Base-by-base conservation (phyloP, 2,329 filamentous ascomycete genomes). In the Hymenotorrendiella dingleyae region DNA sequence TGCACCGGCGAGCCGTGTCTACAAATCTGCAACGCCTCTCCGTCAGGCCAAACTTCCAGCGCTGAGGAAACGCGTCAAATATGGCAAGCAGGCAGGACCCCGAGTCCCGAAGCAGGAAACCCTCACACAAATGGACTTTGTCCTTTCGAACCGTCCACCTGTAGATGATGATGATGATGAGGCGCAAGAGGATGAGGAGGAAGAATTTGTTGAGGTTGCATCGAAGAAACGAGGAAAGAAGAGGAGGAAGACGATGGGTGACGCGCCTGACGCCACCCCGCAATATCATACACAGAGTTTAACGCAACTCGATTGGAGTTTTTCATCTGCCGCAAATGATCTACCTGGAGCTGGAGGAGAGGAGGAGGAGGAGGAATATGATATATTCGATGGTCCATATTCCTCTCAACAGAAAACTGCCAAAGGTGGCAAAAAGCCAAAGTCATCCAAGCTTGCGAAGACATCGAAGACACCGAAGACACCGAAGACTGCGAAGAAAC, bases 71-170 rank as follows among this genome's bases (percentile, higher is more conserved):
- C 44, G 44, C 12, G 33, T 59, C 12, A 51, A 45, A 4, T 57
- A 58, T 52, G 54, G 54, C 8, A 58, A 53, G 36, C 40, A 52
- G 32, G 28, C 43, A 6, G 36, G 42, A 11, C 20, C 40, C n/a
- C 39, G 40, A 33, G 30, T 54, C 9, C 28, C 47, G 17, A 55
- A 48, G 24, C 42, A 50, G 24, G 42, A 50, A 40, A 60, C 56
- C 2, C 54, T 60, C 14, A 60, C 57, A 17, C 57, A 60, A 42
- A 59, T 60, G 46, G 55, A 51, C 26, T 54, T 47, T 26, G 36
- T 56, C 12, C 46, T 37, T 28, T 26, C 53, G 22, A 35, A 36
- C 16, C 44, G 35, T 4, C 20, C 23, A 17, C 16, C 9, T 3
- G 27, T 23, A 3, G 45, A 47, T 12, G 40, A 47, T 7, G 49